Percentiles rank a stretch among this genome's conserved stretches.
Evolutionary conservation across 2,329 filamentous ascomycete genomes (phyloP).

Genomic region (Phoma herbarum): DNA sequence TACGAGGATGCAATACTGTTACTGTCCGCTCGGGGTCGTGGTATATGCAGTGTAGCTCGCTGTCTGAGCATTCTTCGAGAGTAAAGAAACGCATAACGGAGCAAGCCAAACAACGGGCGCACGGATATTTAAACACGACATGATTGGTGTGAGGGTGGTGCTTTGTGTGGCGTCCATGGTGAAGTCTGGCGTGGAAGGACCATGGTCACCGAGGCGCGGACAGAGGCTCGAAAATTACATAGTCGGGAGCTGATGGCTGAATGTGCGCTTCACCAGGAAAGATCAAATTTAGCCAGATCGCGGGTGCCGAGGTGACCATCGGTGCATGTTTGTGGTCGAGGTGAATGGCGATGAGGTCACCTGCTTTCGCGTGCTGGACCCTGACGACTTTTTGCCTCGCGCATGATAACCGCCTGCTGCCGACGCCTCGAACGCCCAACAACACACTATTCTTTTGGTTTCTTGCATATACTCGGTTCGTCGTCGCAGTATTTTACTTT

Average conservation of each 20-base stretch:
- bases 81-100: conserved; percentile 5
- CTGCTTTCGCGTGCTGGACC: conserved; percentile 21
- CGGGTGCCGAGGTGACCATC: no score
- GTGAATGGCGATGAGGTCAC: conserved; percentile 10
- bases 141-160: background rate
- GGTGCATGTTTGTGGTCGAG: background rate
- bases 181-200: background rate
- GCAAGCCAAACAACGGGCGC: background rate
- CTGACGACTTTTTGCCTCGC: conserved; percentile 13
- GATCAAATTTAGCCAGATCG: no score
- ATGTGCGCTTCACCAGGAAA: no score
- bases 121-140: background rate
- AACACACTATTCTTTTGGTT: background rate
- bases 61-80: background rate
- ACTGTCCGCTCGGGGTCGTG: conserved; percentile 5
- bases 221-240: no score
- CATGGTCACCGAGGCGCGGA: background rate
- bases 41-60: conserved; percentile 5
- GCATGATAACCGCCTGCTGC: background rate
- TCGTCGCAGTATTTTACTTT: background rate
- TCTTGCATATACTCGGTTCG: background rate
- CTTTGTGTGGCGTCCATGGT: background rate
- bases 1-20: conserved; percentile 2
- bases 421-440: background rate
- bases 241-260: no score